A percentile compares a stretch with the other conserved stretches of the same genome.
phyloP scores from a whole-genome alignment of 2,329 filamentous ascomycete genomes.

The Apiospora malaysiana region DNA sequence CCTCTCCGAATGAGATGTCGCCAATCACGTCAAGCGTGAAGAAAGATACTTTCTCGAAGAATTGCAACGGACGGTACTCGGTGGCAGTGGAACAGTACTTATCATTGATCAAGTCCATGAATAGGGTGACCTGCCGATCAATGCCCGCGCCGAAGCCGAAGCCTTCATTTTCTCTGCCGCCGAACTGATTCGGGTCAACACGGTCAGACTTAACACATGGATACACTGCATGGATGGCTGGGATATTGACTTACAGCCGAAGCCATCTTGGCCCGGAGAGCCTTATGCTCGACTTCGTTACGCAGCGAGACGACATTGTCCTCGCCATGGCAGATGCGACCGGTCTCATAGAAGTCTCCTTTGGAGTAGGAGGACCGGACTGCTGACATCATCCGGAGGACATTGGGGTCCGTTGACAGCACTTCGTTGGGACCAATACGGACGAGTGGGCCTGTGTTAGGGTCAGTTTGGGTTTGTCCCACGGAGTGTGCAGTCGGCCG shows the following conservation, averaged over 20 bases:
- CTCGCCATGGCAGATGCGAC: constrained; percentile 43
- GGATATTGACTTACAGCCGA: constrained; percentile 43
- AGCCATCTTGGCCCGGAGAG: constrained; percentile 51
- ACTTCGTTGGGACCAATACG: constrained; percentile 37
- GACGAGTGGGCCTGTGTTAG: constrained; percentile 30
- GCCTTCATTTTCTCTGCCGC: constrained; percentile 54
- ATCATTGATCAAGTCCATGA: constrained; percentile 52
- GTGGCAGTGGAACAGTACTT: constrained; percentile 51
- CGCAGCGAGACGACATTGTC: constrained; percentile 45
- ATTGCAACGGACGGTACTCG: constrained; percentile 48
- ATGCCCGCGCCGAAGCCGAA: constrained; percentile 48
- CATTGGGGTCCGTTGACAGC: constrained; percentile 31
- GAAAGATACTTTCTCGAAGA: constrained; percentile 56
- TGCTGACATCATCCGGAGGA: constrained; percentile 40
- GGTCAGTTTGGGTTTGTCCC: constrained; percentile 9
- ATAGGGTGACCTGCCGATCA: constrained; percentile 44
- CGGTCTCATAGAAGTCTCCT: constrained; percentile 44
- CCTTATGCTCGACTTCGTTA: constrained; percentile 42
- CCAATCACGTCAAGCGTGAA: constrained; percentile 61
- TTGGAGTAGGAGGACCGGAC: constrained; percentile 45
- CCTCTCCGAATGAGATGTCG: constrained; percentile 56
- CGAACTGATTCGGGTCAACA: constrained; percentile 46
- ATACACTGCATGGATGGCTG: neutral
- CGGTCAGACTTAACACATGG: constrained; percentile 25
- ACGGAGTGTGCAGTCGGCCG: neutral